These are phyloP conservation scores for thale cress (Arabidopsis thaliana) DNA, from an alignment of 345 rosid species.

Conservation along the genomic window TAIR10.1 NC_003071.7:18296501-18297000, in stretches of 20 bases:
- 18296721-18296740: conserved; percentile 68
- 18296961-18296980: conserved; percentile 66
- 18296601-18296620: conserved; percentile 72
- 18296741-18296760: conserved; percentile 21
- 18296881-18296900: conserved; percentile 73
- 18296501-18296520: conserved; percentile 80
- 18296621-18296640: conserved; percentile 57
- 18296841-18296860: conserved; percentile 67
- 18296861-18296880: conserved; percentile 79
- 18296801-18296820: conserved; percentile 68
- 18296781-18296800: conserved; percentile 49
- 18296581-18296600: conserved; percentile 60
- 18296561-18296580: conserved; percentile 73
- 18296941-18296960: conserved; percentile 59
- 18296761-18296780: conserved; percentile 67
- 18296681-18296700: conserved; percentile 60
- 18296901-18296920: conserved; percentile 81
- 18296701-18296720: conserved; percentile 59
- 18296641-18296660: conserved; percentile 66
- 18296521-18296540: conserved; percentile 67
- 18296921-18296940: conserved; percentile 67
- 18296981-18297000: conserved; percentile 88
- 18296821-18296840: conserved; percentile 51
- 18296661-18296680: conserved; percentile 50
- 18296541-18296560: conserved; percentile 63